Evolutionary conservation across 164 flowering plant genomes (phyloP), one percentile per base, ranked within the genome.

Genomic region (Aristolochia californica): DNA sequence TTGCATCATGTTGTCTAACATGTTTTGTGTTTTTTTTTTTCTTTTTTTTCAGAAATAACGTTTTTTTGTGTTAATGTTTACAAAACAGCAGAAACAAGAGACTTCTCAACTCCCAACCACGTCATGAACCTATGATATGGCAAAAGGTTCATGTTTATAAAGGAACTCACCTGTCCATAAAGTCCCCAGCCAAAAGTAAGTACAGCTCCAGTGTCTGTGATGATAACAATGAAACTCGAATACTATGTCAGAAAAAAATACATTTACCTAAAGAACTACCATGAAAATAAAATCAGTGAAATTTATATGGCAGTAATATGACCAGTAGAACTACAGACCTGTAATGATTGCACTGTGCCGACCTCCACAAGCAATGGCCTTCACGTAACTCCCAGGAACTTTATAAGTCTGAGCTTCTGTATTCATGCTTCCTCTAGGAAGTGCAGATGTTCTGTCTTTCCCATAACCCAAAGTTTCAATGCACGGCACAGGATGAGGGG

Each of bases 181-280:
- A 90, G 85, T 64, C 99, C 97, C 99, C 99, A 94, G 38, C 99
- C 99, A 77, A 94, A 94, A 48, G 95, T 80, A 65, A 94, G 85
- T 18, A 94, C 28, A 5, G 91, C 88, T 55, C 99, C 99, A 69
- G 95, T 86, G 86, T 94, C 97, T 94, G 77, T 62, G 43, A 50
- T 23, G 18, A 5, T 58, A 24, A 30, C 45, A 48, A 67, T 38
- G 20, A 12, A 13, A 44, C 2, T n/a, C 15, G 16, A 54, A 54
- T 2, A 24, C 13, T 26, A 22, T 14, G 34, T 52, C 28, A 12
- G 24, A 13, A 52, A 7, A 27, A 47, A 24, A 45, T 4, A 12
- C 50, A 24, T 22, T 16, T 21, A 27, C n/a, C 34, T 10, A 58
- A 22, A 28, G 40, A 9, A 17, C 1, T 7, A 10, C 15, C 47